phyloP scores from a whole-genome alignment of 1,139 yeast genomes.

The Debaryomycetaceae sp. region DNA sequence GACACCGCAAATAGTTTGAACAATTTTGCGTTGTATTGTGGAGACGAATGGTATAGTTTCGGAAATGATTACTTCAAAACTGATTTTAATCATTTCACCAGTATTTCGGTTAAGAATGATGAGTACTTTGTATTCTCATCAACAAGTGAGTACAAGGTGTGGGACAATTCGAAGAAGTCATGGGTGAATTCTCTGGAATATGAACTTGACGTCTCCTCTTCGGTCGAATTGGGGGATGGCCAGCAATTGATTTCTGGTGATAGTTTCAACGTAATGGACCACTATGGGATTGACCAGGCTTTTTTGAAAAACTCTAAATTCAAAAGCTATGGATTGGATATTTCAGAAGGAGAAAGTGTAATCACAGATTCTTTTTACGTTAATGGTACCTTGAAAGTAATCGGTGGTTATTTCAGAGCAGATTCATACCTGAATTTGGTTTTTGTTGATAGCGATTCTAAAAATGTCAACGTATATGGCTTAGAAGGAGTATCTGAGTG shows the following conservation, averaged over 20 bases:
- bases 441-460: conserved; percentile 34
- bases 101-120: conserved; percentile 28
- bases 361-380: conserved; percentile 41
- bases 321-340: conserved; percentile 20
- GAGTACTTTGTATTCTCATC: conserved; percentile 40
- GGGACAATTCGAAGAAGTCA: conserved; percentile 36
- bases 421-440: conserved; percentile 24
- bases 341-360: conserved; percentile 28
- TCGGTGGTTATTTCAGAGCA: conserved; percentile 48
- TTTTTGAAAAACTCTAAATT: conserved; percentile 22
- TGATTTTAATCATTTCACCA: conserved; percentile 30
- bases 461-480: conserved; percentile 20
- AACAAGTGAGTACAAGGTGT: conserved; percentile 26
- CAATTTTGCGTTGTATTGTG: conserved; percentile 31
- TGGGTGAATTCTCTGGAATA: conserved; percentile 38
- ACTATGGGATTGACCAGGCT: conserved; percentile 29
- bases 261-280: conserved; percentile 38
- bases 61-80: conserved; percentile 29
- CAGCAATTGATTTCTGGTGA: conserved; percentile 39
- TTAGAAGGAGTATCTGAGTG: conserved; percentile 34
- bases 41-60: conserved; percentile 34
- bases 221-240: conserved; percentile 19
- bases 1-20: conserved; percentile 23
- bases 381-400: conserved; percentile 47
- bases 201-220: conserved; percentile 35